Evolutionary conservation across 1,139 yeast species (phyloP).

Genomic region (Kodamaea alishanica): DNA sequence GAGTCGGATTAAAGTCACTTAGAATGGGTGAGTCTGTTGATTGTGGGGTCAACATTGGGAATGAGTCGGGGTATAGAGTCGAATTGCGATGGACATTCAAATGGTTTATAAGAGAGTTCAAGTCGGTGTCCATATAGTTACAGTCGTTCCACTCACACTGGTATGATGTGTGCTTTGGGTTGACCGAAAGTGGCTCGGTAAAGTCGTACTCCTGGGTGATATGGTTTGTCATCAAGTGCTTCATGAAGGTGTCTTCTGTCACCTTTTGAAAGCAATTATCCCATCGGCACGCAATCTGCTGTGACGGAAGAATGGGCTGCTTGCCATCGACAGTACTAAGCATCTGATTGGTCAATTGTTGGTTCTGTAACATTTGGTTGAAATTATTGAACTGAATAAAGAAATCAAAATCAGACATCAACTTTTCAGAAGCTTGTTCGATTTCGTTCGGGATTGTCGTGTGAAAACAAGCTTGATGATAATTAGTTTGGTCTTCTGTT

Average conservation of each 20-base stretch:
- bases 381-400: slow-evolving; percentile 41
- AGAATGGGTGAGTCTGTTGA: slow-evolving; percentile 7
- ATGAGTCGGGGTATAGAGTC: slow-evolving; percentile 1
- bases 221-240: slow-evolving; percentile 60
- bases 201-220: slow-evolving; percentile 30
- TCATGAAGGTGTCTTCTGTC: slow-evolving; percentile 44
- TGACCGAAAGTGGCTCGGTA: slow-evolving; percentile 7
- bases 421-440: slow-evolving; percentile 12
- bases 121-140: slow-evolving; percentile 48
- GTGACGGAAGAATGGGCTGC: not conserved
- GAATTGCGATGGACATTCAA: slow-evolving; percentile 46
- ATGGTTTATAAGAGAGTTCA: slow-evolving; percentile 56
- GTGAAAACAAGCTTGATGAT: slow-evolving; percentile 48
- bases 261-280: slow-evolving; percentile 45
- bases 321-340: not conserved
- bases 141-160: slow-evolving; percentile 78
- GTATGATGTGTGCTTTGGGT: slow-evolving; percentile 17
- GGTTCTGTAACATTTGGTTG: slow-evolving; percentile 13
- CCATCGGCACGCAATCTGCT: slow-evolving; percentile 48
- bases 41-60: slow-evolving; percentile 17
- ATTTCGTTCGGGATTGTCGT: slow-evolving; percentile 35
- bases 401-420: slow-evolving; percentile 41
- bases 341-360: not conserved
- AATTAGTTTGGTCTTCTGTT: slow-evolving; percentile 19
- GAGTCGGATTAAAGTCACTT: slow-evolving; percentile 1